Evolutionary conservation across 78 protist species (phyloP), one percentile per base, ranked within the genome.

Genomic region (Guillardia theta): DNA sequence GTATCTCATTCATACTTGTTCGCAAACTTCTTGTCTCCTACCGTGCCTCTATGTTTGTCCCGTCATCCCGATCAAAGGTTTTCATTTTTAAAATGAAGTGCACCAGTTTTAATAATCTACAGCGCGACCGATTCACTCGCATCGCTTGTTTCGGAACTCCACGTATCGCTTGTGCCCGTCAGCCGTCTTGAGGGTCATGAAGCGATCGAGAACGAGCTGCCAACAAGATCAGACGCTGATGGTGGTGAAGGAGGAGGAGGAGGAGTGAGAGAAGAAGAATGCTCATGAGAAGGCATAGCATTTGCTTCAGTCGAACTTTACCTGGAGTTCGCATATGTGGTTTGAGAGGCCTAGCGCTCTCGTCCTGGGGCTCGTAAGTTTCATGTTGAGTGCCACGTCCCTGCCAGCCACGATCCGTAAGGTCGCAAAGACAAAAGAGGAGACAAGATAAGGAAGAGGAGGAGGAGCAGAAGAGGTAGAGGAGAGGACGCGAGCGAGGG

Each of bases 261-360:
- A 15, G 58, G 58, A 50, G 30, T 10, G 30, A 58, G 70, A 8
- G 70, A 58, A 58, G 70, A 30, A 30, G 70, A 58, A 58, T 1
- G 70, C 39, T 24, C 2, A 9, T 0, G 70, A 30, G 70, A 58
- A 58, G n/a, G n/a, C n/a, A n/a, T n/a, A n/a, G n/a, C n/a, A n/a
- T n/a, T n/a, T n/a, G n/a, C n/a, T n/a, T n/a, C n/a, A n/a, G n/a
- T 1, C 33, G 90, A 78, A 30, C 45, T 44, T 18, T 30, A 78
- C 53, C 90, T 78, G 90, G 37, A 78, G 44, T 48, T 78, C 90
- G 48, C 45, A 37, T 18, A 78, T 19, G 90, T 78, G 90, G 33
- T 44, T 24, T 45, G 39, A n/a, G 33, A 78, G 90, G 48, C 48
- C 50, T 48, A 78, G 90, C 33, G 8, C 30, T 15, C 90, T 45